These are phyloP conservation scores for Phyllosticta citriasiana DNA, from an alignment of 2,329 filamentous ascomycete species.

Conservation along the genomic window DNA sequence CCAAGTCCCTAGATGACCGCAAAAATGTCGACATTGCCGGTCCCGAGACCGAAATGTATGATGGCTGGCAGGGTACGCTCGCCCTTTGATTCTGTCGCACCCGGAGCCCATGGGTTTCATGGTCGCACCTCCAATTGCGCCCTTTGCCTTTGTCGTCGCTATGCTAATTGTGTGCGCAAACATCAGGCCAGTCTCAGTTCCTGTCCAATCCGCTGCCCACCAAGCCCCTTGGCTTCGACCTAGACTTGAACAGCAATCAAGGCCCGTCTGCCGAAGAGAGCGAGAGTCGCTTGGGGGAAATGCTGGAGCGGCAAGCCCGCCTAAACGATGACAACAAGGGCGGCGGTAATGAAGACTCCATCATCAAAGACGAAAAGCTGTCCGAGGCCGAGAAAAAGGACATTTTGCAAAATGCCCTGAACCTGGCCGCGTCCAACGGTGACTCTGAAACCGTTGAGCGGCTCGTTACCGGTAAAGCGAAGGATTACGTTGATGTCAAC, in stretches of 20 bases:
- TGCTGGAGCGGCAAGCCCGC: slow-evolving; percentile 89
- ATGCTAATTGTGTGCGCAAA: slow-evolving; percentile 5
- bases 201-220: slow-evolving; percentile 76
- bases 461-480: slow-evolving; percentile 65
- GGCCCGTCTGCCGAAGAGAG: slow-evolving; percentile 61
- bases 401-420: slow-evolving; percentile 75
- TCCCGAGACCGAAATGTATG: slow-evolving; percentile 90
- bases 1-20: slow-evolving; percentile 84
- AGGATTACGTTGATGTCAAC: slow-evolving; percentile 72
- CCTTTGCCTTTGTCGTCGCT: neutral
- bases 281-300: slow-evolving; percentile 83
- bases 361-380: slow-evolving; percentile 64
- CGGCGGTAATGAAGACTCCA: slow-evolving; percentile 67
- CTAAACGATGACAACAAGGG: slow-evolving; percentile 56
- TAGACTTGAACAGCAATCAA: slow-evolving; percentile 74
- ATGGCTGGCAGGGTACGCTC: slow-evolving; percentile 85
- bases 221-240: slow-evolving; percentile 75
- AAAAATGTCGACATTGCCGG: slow-evolving; percentile 58
- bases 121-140: neutral
- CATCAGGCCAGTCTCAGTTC: slow-evolving; percentile 87
- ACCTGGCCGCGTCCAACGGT: slow-evolving; percentile 94
- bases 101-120: slow-evolving; percentile 11
- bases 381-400: slow-evolving; percentile 68
- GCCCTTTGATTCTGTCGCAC: neutral
- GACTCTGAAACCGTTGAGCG: slow-evolving; percentile 72